phyloP scores from a whole-genome alignment of 345 rosid species.

The Eucalyptus brandiana region DNA sequence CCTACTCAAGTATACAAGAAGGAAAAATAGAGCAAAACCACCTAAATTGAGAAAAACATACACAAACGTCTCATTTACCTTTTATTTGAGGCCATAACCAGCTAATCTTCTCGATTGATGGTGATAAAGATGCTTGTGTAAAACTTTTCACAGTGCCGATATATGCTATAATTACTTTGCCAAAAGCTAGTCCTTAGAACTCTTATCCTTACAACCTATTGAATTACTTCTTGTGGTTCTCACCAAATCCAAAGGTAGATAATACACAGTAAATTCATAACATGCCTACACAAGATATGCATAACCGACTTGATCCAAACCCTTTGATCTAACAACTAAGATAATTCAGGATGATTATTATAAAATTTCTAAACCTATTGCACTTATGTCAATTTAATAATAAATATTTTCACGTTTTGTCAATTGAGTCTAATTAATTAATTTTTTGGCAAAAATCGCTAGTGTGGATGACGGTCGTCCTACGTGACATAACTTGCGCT shows the following conservation, averaged over 20 bases:
- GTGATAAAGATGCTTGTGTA: not conserved
- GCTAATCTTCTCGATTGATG: not conserved
- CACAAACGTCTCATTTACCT: not conserved
- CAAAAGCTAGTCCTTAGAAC: not conserved
- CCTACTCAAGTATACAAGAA: not conserved
- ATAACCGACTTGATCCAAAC: not conserved
- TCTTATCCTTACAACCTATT: not conserved
- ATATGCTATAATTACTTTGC: not conserved
- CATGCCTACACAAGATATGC: no score
- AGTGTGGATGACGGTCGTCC: rapidly evolving
- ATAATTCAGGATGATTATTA: not conserved
- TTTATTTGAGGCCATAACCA: not conserved
- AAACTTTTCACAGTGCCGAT: not conserved
- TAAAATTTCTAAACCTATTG: no score
- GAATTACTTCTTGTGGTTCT: not conserved
- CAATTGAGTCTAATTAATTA: no score
- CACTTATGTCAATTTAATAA: no score
- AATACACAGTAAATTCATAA: no score
- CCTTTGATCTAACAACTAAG: not conserved
- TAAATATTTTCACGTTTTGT: rapidly evolving
- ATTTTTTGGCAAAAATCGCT: no score
- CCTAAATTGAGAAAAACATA: no score
- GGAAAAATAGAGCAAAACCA: not conserved
- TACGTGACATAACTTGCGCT: rapidly evolving
- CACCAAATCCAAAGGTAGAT: not conserved